Base-by-base conservation (phyloP, 805 yeast species). In the Suhomyces sp. region DNA sequence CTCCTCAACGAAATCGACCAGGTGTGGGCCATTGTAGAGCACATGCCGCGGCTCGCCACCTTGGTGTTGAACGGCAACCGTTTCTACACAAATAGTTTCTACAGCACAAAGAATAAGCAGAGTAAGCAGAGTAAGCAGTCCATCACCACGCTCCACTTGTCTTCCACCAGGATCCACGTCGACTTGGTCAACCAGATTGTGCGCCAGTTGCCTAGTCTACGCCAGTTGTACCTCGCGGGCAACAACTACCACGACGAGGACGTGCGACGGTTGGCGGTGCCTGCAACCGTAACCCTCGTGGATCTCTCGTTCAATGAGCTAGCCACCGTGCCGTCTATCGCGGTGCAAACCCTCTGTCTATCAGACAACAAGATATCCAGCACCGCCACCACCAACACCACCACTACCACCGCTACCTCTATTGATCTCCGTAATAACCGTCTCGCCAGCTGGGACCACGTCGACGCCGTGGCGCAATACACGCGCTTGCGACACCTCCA, bases 1-100 rank as follows among this genome's bases (percentile, higher is more conserved):
- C 66, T 87, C 47, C 65, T 89, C 41, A 61, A 63, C 19, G 68
- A 74, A 49, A 61, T 84, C 54, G 51, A 61, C 0, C 69, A 65
- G 1, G 61, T 87, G 0, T 60, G 74, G 49, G 56, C 60, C 1
- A 65, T 86, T 12, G 54, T 79, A 0, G 50, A 58, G 3, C 52
- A 59, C 2, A 55, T 85, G 31, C 73, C 77, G 0, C 53, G 55
- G 0, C 56, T 90, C 6, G 54, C 60, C 22, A 62, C 64, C 1
- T 57, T 89, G 31, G 74, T 79, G 42, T 58, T 88, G 44, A 84
- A 82, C 52, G 88, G 88, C 0, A 84, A 83, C 58, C 61, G 77
- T 48, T 73, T 83, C 50, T 23, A 38, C 27, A 22, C 35, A n/a
- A 17, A 36, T 10, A 4, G 17, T 35, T n/a, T 13, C 3, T 13